Base-by-base conservation (phyloP, 164 flowering plant species). In the Berberis thunbergii region DNA sequence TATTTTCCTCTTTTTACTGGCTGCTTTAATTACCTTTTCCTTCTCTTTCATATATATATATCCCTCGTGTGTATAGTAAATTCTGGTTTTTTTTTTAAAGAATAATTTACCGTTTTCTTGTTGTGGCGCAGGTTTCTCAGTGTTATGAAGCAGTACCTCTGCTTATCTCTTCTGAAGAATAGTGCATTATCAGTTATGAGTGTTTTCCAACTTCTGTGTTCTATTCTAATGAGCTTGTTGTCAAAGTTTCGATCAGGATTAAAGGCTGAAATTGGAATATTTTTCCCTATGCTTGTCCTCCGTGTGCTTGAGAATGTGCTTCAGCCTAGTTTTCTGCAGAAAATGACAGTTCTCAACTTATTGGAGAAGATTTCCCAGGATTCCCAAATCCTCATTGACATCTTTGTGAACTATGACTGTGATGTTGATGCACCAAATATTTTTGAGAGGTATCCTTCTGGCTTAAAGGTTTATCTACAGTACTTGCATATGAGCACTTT, bases 161-260 rank as follows among this genome's bases (percentile, higher is more conserved):
- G 99, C 75, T 76, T 95, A 64, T 95, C 99, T 46, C 74, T 95
- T 77, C 73, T 95, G 75, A 95, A 95, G 86, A 95, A 95, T 79
- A 95, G 99, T 80, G 97, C 96, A 12, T 70, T 89, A 60, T 89
- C 99, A 43, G 96, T 86, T n/a, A 95, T 95, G 99, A 82, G 87
- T 62, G 77, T 91, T 72, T 95, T 87, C 77, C 99, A 95, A 77
- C 97, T 91, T 70, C 86, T 85, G 38, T 89, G 97, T 74, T 86
- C 91, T 43, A 89, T 91, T 68, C 87, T 95, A 95, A 74, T 74
- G 77, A 83, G 72, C 69, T 80, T 95, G 67, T 73, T 95, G 63
- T 71, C 82, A 58, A 95, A 88, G 68, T 91, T 76, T 57, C 81
- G 99, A 78, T 80, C 96, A 59, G 96, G 85, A 4, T 73, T 95